Base-by-base conservation (phyloP, 2,329 filamentous ascomycete genomes). In the Diaporthe eres region DNA sequence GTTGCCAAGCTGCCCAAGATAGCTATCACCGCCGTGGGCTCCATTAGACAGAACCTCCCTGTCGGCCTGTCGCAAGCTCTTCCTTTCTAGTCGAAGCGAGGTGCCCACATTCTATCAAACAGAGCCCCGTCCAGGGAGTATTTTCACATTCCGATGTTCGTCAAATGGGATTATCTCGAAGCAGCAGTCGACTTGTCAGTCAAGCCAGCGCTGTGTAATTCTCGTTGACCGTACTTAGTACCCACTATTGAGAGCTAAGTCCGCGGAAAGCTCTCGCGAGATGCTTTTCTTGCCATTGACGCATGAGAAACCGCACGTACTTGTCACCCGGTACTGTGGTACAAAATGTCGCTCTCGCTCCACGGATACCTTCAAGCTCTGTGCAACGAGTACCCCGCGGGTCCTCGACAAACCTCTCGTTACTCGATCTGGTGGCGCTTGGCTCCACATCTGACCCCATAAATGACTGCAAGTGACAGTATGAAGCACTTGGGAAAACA, bases 11-110 rank as follows among this genome's bases (percentile, higher is more conserved):
- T 57, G n/a, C 71, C 47, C 61, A 71, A 70, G 60, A 65, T 49
- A 68, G 74, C 44, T 34, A 60, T 71, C 44, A 55, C 39, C 65
- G 65, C 49, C 34, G 65, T 42, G 47, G n/a, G 65, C 49, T 70
- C 70, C 70, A 72, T 49, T 17, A 8, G 39, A 61, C 42, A 49
- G 22, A 73, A 72, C 70, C 65, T 65, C 57, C 57, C 74, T 74
- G 76, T 70, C 31, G 22, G 34, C 22, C n/a, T 57, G 57, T 79
- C 78, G 79, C 79, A 80, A 79, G 72, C 77, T 73, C 71, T 77
- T 58, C 77, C 77, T 10, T 65, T 79, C 75, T 22, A 3, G 74
- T 71, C 49, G 44, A 73, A 73, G 75, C 47, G 53, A 65, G 31
- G 39, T 71, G 68, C 58, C 75, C 71, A 77, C 74, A 73, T 76